Conservation (phyloP, 2,329 filamentous ascomycete genomes). For the Kalaharituber pfeilii region DNA sequence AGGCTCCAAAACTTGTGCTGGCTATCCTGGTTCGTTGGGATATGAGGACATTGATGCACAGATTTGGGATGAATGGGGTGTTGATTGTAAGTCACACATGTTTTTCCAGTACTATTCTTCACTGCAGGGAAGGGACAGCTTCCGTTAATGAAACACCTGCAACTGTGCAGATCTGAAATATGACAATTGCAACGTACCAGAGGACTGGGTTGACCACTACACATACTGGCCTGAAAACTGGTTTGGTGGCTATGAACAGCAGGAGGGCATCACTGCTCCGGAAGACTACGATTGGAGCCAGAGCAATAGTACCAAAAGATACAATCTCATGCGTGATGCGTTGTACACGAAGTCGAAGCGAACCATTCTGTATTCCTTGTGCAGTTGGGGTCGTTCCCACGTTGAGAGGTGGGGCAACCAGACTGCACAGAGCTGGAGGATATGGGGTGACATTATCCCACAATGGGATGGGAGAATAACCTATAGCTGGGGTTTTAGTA, state of each 20-base stretch:
- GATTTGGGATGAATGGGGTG: slow-evolving; percentile 40
- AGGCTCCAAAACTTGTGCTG: slow-evolving; percentile 37
- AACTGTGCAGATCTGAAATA: slow-evolving; percentile 32
- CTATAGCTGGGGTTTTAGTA: slow-evolving; percentile 21
- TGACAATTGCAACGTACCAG: slow-evolving; percentile 34
- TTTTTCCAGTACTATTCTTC: neutral
- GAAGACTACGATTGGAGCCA: slow-evolving; percentile 35
- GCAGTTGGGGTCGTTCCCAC: slow-evolving; percentile 36
- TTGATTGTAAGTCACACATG: slow-evolving; percentile 32
- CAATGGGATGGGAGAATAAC: slow-evolving; percentile 24
- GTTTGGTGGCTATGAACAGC: slow-evolving; percentile 27
- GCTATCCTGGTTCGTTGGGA: slow-evolving; percentile 40
- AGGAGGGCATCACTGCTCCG: slow-evolving; percentile 26
- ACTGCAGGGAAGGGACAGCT: neutral
- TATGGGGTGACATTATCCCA: slow-evolving; percentile 30
- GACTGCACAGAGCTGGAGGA: slow-evolving; percentile 31
- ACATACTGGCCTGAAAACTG: slow-evolving; percentile 17
- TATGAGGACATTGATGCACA: slow-evolving; percentile 41
- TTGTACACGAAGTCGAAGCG: slow-evolving; percentile 26
- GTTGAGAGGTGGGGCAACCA: slow-evolving; percentile 36
- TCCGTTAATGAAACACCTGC: neutral
- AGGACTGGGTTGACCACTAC: slow-evolving; percentile 11
- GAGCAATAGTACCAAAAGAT: slow-evolving; percentile 35
- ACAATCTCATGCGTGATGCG: slow-evolving; percentile 36
- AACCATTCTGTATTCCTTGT: slow-evolving; percentile 36